Conservation (phyloP, 2,329 filamentous ascomycete species). For the Aspergillus ochraceoroseus region DNA sequence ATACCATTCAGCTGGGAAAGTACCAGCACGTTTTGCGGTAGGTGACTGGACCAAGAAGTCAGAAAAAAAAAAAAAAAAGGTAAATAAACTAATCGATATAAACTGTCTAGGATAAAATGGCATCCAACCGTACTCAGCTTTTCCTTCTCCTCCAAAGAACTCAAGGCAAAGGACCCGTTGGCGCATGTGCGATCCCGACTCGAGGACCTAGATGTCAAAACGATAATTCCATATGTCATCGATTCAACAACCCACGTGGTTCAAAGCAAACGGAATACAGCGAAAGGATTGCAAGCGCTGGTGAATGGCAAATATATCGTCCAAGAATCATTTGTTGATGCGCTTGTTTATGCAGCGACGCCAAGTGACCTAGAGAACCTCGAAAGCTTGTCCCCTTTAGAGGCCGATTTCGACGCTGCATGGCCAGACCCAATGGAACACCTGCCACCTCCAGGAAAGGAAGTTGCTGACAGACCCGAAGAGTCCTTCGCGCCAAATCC, state of each 20-base stretch:
- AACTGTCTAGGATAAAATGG: conserved; percentile 63
- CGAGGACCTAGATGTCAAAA: conserved; percentile 85
- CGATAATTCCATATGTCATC: conserved; percentile 65
- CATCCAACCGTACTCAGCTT: conserved; percentile 74
- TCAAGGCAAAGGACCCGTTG: conserved; percentile 61
- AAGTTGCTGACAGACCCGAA: conserved; percentile 64
- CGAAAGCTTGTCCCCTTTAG: conserved; percentile 56
- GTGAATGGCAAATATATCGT: conserved; percentile 78
- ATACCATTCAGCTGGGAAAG: conserved; percentile 66
- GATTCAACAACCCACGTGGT: conserved; percentile 79
- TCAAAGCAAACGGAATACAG: conserved; percentile 81
- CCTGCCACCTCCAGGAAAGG: conserved; percentile 68
- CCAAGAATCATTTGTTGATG: conserved; percentile 65
- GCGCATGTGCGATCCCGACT: conserved; percentile 59
- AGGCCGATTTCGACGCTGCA: conserved; percentile 69
- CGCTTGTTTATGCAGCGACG: conserved; percentile 59
- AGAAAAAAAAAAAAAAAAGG: too few species aligned
- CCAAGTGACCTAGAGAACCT: conserved; percentile 49
- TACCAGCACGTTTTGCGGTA: conserved; percentile 54
- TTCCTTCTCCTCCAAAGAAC: conserved; percentile 66
- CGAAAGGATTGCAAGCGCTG: conserved; percentile 79
- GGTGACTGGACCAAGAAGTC: too few species aligned
- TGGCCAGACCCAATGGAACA: conserved; percentile 73
- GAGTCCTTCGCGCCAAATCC: conserved; percentile 68
- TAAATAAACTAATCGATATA: not conserved